phyloP scores from a whole-genome alignment of 352 stramenopile genomes.

The Globisporangium radiosum region DNA sequence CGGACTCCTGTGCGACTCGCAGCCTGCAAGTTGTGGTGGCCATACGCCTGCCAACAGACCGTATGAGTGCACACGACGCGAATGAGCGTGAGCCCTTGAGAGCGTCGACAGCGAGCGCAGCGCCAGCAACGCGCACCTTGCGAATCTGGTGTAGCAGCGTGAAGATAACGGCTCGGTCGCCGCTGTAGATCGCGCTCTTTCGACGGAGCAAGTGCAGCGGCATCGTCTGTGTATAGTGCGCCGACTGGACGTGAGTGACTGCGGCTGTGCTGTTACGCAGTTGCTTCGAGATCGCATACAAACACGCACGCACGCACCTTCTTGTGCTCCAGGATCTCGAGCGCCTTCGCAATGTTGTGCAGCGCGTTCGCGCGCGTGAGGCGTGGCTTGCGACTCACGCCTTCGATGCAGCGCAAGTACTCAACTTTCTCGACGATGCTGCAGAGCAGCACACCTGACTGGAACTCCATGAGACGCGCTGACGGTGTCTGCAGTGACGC shows the following conservation, averaged over 20 bases:
- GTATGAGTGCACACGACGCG: too few relatives aligned
- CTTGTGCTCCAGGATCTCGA: slow-evolving; percentile 52
- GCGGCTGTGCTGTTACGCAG: too few relatives aligned
- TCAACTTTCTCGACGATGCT: slow-evolving; percentile 65
- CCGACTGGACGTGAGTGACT: too few relatives aligned
- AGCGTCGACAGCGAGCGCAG: too few relatives aligned
- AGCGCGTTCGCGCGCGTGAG: slow-evolving; percentile 48
- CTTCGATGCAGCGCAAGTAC: slow-evolving; percentile 54
- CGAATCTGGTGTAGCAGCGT: slow-evolving; percentile 38
- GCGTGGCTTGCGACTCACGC: slow-evolving; percentile 25
- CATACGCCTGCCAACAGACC: background rate
- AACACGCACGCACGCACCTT: slow-evolving; percentile 25
- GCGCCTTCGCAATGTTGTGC: slow-evolving; percentile 69
- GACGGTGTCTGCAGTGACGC: slow-evolving; percentile 17
- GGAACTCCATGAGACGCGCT: slow-evolving; percentile 35
- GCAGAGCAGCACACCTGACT: slow-evolving; percentile 54
- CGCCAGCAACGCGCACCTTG: slow-evolving; percentile 15
- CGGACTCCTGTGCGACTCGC: background rate
- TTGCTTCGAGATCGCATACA: too few relatives aligned
- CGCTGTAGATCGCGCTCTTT: slow-evolving; percentile 29
- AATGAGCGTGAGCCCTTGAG: too few relatives aligned
- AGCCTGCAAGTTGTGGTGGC: background rate
- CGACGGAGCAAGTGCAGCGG: slow-evolving; percentile 38
- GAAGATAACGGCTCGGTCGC: slow-evolving; percentile 29
- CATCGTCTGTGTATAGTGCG: slow-evolving; percentile 26